Conservation (phyloP, 2,329 filamentous ascomycete genomes). For the Colletotrichum siamense region DNA sequence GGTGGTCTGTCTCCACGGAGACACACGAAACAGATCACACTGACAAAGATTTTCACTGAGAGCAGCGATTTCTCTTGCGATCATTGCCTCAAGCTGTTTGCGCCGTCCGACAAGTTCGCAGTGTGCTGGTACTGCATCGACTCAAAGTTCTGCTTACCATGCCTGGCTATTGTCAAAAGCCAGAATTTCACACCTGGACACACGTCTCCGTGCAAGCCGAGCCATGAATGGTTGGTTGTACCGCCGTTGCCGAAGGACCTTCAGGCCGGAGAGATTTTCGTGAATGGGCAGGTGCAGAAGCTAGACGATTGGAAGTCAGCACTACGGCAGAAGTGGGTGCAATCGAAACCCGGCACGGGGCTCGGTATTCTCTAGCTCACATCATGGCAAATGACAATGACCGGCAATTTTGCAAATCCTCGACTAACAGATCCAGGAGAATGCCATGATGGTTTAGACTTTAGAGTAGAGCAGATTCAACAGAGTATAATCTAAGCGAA, state of each 20-base stretch:
- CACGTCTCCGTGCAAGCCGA: constrained; percentile 30
- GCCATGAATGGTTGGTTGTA: constrained; percentile 45
- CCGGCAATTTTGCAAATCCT: not conserved
- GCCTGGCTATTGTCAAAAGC: constrained; percentile 31
- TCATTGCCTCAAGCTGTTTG: constrained; percentile 42
- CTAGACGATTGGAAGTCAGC: constrained; percentile 41
- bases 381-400: not conserved
- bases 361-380: not conserved
- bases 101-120: constrained; percentile 33
- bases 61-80: constrained; percentile 30
- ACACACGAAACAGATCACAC: constrained; percentile 25
- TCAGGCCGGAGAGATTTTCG: constrained; percentile 44
- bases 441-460: not conserved
- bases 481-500: not conserved
- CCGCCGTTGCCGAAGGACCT: constrained; percentile 38
- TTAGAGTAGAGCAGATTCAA: not conserved
- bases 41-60: constrained; percentile 24
- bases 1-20: constrained; percentile 15
- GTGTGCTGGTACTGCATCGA: constrained; percentile 45
- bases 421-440: not conserved
- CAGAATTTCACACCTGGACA: constrained; percentile 30
- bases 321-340: constrained; percentile 29
- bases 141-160: constrained; percentile 38
- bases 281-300: constrained; percentile 34
- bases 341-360: not conserved